Base-by-base conservation (phyloP, 257 asterid genomes). In the Euphrasia confusa region DNA sequence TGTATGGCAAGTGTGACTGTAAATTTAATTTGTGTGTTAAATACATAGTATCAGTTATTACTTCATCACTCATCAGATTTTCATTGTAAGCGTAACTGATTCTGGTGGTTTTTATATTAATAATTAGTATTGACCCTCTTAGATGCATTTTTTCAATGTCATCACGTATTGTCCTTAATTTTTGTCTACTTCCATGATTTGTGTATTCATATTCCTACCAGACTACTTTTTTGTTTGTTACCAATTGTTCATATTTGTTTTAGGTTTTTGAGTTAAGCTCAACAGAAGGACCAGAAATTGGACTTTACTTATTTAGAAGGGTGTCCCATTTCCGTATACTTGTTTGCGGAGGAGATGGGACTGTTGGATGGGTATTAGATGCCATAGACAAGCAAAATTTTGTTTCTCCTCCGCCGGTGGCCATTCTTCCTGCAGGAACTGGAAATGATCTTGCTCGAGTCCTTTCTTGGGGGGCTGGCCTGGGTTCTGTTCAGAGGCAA, bases 321-420 rank as follows among this genome's bases (percentile, higher is more conserved):
- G 95, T 85, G 65, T 85, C 95, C 10, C 97, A 93, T 80, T 89
- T 93, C 81, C 87, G 96, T 60, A 47, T 93, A 64, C 97, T 93
- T 55, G 90, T 82, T 28, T 93, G 99, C 39, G 97, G 99, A 61
- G 99, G 99, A 71, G 99, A 93, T 78, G 97, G 99, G 61, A 93
- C 96, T 61, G 95, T 93, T 66, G 97, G 99, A 40, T 93, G 97
- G 99, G 92, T 93, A 50, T 71, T 93, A 77, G 66, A 89, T 77
- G 83, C 92, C 73, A 78, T 93, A 69, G 99, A 93, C 70, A 85
- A 87, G 79, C 95, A 83, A 71, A 87, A 87, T 55, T 89, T 76
- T 78, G 84, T 93, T 70, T 93, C 99, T 62, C 97, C 99, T 71
- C 99, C 99, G n/a, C 97, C 99, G 8, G 88, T 93, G 73, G 97